Evolutionary conservation across 2,329 filamentous ascomycete species (phyloP).

Genomic region (Diaporthe batatas): DNA sequence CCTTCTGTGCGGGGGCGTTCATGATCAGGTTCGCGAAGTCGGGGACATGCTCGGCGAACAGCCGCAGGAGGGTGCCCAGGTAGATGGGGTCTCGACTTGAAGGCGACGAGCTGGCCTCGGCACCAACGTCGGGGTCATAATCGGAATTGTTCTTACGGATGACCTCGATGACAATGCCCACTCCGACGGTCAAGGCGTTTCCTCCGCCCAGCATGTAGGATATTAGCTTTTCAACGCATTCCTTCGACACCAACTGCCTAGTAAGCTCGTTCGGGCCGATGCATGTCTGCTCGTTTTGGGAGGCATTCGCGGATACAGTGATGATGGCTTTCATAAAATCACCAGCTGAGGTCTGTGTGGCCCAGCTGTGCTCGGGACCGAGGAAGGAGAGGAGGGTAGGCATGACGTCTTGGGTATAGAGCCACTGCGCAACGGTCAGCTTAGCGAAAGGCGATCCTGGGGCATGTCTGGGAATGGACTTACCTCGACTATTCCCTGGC

Average conservation of each 20-base stretch:
- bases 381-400: conserved; percentile 89
- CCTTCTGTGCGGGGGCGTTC: conserved; percentile 79
- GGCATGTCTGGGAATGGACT: conserved; percentile 50
- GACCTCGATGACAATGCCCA: conserved; percentile 97
- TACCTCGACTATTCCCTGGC: conserved; percentile 94
- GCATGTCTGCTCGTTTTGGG: conserved; percentile 98
- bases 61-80: conserved; percentile 86
- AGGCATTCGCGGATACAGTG: conserved; percentile 97
- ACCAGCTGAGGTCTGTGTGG: conserved; percentile 94
- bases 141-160: conserved; percentile 99
- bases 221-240: conserved; percentile 88
- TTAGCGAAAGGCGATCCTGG: conserved; percentile 13
- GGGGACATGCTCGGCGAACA: conserved; percentile 92
- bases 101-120: conserved; percentile 82
- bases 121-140: conserved; percentile 92
- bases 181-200: conserved; percentile 94
- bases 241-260: conserved; percentile 88
- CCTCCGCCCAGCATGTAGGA: conserved; percentile 92
- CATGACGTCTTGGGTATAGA: conserved; percentile 90
- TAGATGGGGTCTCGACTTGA: conserved; percentile 95
- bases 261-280: conserved; percentile 98
- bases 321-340: conserved; percentile 99
- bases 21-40: conserved; percentile 94
- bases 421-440: conserved; percentile 72
- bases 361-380: conserved; percentile 84